A percentile compares a stretch with the other conserved stretches of the same genome.
These are phyloP conservation scores for Handroanthus guayacan DNA, from an alignment of 257 asterid genomes.

Conservation along the genomic window DNA sequence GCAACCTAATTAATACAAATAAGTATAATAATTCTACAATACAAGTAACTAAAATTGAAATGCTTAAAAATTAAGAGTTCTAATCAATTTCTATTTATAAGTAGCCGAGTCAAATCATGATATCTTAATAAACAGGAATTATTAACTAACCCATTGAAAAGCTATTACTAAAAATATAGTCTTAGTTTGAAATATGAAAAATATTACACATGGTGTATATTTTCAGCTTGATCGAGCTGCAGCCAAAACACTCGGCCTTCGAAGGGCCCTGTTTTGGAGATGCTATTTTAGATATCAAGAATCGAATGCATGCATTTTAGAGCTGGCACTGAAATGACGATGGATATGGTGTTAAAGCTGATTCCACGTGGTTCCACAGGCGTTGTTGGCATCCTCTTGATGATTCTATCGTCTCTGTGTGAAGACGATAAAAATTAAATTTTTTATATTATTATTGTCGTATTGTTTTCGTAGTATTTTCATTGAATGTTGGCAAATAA, in stretches of 20 bases:
- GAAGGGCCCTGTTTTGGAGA: constrained; percentile 68
- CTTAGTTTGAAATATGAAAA: no score
- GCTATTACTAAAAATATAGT: no score
- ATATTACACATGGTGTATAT: background rate
- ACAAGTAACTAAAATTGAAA: no score
- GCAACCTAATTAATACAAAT: no score
- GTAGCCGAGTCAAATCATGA: no score
- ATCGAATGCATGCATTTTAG: constrained; percentile 56
- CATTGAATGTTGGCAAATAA: background rate
- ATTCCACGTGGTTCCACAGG: constrained; percentile 68
- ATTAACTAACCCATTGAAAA: no score
- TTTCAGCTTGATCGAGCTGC: constrained; percentile 64
- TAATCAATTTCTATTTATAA: no score
- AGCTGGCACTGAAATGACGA: constrained; percentile 60
- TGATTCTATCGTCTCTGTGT: constrained; percentile 39
- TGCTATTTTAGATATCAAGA: constrained; percentile 54
- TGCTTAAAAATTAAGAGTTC: no score
- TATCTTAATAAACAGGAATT: no score
- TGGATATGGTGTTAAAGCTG: constrained; percentile 60
- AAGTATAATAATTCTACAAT: no score
- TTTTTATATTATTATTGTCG: no score
- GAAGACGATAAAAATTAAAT: no score
- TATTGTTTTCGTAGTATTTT: background rate
- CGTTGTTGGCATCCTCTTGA: constrained; percentile 64
- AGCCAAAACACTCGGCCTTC: constrained; percentile 57